phyloP scores from a whole-genome alignment of 371 early-diverging fungal genomes.

The Mortierella sp. region DNA sequence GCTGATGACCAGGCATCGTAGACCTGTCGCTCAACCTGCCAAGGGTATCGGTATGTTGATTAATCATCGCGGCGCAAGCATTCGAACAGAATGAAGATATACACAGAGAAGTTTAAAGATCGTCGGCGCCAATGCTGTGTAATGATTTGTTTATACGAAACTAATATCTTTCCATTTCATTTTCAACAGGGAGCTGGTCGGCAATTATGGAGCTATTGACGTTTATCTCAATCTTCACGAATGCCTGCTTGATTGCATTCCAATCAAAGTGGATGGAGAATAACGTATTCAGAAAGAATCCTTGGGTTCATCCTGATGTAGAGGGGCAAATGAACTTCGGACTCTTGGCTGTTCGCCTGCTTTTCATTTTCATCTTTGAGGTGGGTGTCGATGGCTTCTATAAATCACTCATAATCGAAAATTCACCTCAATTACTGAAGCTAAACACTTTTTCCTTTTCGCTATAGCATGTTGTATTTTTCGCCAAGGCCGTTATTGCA shows the following conservation, averaged over 20 bases:
- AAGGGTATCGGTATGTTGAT: too few species aligned
- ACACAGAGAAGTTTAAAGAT: too few species aligned
- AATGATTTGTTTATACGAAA: not conserved
- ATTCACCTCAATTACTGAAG: too few species aligned
- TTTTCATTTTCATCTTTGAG: constrained; percentile 66
- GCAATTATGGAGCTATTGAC: constrained; percentile 58
- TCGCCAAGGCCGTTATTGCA: constrained; percentile 56
- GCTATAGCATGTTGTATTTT: constrained; percentile 57
- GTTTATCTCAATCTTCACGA: constrained; percentile 61
- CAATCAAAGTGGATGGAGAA: constrained; percentile 54
- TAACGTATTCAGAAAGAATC: constrained; percentile 23
- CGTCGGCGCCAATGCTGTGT: too few species aligned
- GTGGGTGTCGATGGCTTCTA: constrained; percentile 17
- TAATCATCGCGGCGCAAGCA: too few species aligned
- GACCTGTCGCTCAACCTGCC: constrained; percentile 10
- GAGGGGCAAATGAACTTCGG: constrained; percentile 4
- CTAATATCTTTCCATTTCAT: not conserved
- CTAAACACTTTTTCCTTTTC: not conserved
- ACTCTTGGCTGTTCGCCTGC: constrained; percentile 55
- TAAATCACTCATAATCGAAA: too few species aligned
- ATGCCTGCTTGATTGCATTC: constrained; percentile 71
- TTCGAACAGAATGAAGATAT: too few species aligned
- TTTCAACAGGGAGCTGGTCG: constrained; percentile 59
- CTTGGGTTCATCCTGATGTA: constrained; percentile 29
- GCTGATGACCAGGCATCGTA: constrained; percentile 43